Evolutionary conservation across 2,329 filamentous ascomycete genomes (phyloP).

Genomic region (Pseudogymnoascus destructans): DNA sequence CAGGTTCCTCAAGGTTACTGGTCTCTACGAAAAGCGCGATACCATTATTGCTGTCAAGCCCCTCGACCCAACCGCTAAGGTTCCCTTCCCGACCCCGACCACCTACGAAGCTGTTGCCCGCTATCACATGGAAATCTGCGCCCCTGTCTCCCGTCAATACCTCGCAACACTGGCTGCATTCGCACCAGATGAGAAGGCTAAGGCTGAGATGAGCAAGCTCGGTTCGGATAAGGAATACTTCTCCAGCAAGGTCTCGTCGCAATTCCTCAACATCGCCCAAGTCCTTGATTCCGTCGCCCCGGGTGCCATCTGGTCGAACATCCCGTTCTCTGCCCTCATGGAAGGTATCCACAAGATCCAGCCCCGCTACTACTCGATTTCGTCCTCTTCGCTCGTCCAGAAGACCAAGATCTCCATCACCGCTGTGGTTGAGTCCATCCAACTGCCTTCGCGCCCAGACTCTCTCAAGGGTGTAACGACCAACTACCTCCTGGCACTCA

Average conservation of each 20-base stretch:
- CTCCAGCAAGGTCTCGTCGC: conserved; percentile 66
- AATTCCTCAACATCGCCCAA: conserved; percentile 82
- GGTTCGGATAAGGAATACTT: conserved; percentile 94
- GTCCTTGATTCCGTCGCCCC: conserved; percentile 61
- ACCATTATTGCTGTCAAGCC: conserved; percentile 79
- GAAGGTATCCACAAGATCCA: conserved; percentile 92
- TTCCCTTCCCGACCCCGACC: conserved; percentile 92
- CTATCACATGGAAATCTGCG: conserved; percentile 95
- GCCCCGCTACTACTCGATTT: conserved; percentile 98
- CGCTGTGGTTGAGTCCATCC: conserved; percentile 77
- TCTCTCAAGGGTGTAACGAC: conserved; percentile 87
- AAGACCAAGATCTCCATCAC: conserved; percentile 93
- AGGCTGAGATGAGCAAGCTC: conserved; percentile 77
- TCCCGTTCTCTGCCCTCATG: conserved; percentile 90
- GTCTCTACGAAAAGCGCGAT: conserved; percentile 62
- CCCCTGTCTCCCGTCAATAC: conserved; percentile 92
- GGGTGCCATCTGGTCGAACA: conserved; percentile 63
- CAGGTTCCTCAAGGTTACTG: conserved; percentile 69
- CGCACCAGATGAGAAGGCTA: conserved; percentile 69
- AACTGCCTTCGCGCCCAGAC: conserved; percentile 63
- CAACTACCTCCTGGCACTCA: conserved; percentile 88
- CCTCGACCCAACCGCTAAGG: conserved; percentile 88
- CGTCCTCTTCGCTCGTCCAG: conserved; percentile 86
- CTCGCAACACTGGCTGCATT: conserved; percentile 78
- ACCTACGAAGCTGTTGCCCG: conserved; percentile 88